Evolutionary conservation across 73 alveolate species (phyloP).

Genomic region (Paramecium biaurelia): DNA sequence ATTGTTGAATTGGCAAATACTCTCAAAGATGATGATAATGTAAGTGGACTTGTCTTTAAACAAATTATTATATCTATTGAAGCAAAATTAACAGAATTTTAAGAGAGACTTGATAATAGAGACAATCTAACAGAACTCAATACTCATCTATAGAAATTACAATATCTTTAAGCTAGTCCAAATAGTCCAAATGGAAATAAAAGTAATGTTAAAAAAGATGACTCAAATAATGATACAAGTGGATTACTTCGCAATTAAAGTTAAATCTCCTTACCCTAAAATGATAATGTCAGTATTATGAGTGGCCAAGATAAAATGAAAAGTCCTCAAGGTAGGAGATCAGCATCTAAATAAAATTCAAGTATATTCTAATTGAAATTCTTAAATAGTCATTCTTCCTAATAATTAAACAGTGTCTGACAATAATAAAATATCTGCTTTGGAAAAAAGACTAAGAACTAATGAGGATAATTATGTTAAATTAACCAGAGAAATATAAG

Average conservation of each 20-base stretch:
- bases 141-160: background rate
- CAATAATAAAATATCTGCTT: background rate
- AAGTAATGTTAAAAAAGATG: background rate
- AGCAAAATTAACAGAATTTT: constrained; percentile 19
- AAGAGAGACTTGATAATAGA: constrained; percentile 11
- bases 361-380: background rate
- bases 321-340: constrained; percentile 17
- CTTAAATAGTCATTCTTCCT: background rate
- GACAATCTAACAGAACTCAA: background rate
- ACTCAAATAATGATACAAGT: background rate
- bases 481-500: background rate
- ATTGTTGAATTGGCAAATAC: background rate
- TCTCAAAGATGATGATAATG: background rate
- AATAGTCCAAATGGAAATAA: background rate
- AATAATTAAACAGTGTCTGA: background rate
- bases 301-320: background rate
- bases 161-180: constrained; percentile 7
- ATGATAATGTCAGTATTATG: background rate
- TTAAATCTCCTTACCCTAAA: background rate
- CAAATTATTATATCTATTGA: background rate
- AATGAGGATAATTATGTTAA: background rate
- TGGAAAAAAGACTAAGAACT: background rate
- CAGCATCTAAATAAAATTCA: background rate
- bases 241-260: constrained; percentile 4
- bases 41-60: background rate